These are phyloP conservation scores for Podaxis sp. DNA, from an alignment of 768 basidiomycete species.

Conservation along the genomic window DNA sequence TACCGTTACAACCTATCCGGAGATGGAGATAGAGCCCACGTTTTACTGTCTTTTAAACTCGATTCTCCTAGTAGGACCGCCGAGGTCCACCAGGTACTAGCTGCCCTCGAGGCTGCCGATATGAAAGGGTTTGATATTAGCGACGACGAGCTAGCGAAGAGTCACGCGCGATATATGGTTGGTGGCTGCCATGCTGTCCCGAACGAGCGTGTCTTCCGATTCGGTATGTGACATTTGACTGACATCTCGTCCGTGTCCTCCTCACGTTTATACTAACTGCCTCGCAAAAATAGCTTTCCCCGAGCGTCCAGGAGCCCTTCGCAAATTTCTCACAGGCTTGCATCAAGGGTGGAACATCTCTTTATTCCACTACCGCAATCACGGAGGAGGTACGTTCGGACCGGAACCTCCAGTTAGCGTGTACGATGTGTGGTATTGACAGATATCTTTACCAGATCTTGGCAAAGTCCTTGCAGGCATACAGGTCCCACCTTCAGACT, in stretches of 20 bases:
- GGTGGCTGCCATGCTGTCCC: constrained; percentile 77
- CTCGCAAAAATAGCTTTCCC: constrained; percentile 71
- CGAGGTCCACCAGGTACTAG: constrained; percentile 64
- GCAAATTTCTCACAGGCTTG: constrained; percentile 83
- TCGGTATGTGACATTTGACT: constrained; percentile 57
- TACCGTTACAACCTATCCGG: constrained; percentile 72
- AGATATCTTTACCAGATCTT: constrained; percentile 51
- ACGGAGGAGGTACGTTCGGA: constrained; percentile 77
- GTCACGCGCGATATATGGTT: constrained; percentile 91
- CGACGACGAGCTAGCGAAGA: constrained; percentile 94
- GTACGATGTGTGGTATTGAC: background rate
- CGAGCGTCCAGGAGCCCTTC: constrained; percentile 86
- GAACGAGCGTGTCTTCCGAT: constrained; percentile 87
- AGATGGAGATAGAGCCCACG: constrained; percentile 66
- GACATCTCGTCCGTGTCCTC: background rate
- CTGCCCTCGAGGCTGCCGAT: constrained; percentile 54
- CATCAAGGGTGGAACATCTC: constrained; percentile 91
- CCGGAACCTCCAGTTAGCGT: background rate
- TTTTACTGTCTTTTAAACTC: constrained; percentile 89
- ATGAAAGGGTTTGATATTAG: constrained; percentile 90
- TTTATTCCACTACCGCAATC: constrained; percentile 96
- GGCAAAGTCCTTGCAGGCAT: constrained; percentile 93
- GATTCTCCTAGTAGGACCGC: constrained; percentile 50
- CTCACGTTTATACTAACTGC: constrained; percentile 1
- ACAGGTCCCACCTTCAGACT: constrained; percentile 75